Evolutionary conservation across 345 rosid species (phyloP), one percentile per base, ranked within the genome.

Genomic region (Syzygium oleosum): DNA sequence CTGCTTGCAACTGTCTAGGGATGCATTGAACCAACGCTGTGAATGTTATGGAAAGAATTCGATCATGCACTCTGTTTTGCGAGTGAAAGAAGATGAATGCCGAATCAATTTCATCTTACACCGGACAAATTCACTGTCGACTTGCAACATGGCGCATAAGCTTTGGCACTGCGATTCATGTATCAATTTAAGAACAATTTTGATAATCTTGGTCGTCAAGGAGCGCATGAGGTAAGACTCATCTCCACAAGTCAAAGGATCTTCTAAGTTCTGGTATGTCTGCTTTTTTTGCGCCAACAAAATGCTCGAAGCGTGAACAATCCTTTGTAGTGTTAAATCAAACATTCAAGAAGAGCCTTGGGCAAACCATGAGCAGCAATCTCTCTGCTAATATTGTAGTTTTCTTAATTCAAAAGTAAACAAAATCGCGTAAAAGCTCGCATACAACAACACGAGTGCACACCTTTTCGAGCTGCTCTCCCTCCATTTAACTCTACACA

Each of bases 111-210:
- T 34, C 46, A 3, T 17, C 46, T 3, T 10, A 0, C 46, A 38
- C 25, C 4, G 0, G 14, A 68, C 25, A 38, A 34, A 34, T 34
- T 34, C 80, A 10, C 80, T 0, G 23, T 34, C 49, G 0, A 38
- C 46, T 9, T 17, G 49, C 22, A 4, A 19, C 79, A 68, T 9
- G 46, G 12, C 79, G 1, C 23, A 0, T 34, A 8, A 2, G 46
- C 46, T 68, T 31, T 34, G 43, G 23, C 5, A 73, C 12, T 19
- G 49, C 12, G 14, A 73, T 34, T 73, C 46, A 5, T 0, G 25
- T 34, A 34, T 19, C 14, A 9, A 73, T 34, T 73, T 34, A 4
- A 17, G 79, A 68, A 68, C 61, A 68, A 16, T 0, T 0, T 19
- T 17, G 80, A 19, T 34, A 41, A 34, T 68, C 80, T 68, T 10